phyloP scores from a whole-genome alignment of 2,329 filamentous ascomycete species.

The Triangularia verruculosa region DNA sequence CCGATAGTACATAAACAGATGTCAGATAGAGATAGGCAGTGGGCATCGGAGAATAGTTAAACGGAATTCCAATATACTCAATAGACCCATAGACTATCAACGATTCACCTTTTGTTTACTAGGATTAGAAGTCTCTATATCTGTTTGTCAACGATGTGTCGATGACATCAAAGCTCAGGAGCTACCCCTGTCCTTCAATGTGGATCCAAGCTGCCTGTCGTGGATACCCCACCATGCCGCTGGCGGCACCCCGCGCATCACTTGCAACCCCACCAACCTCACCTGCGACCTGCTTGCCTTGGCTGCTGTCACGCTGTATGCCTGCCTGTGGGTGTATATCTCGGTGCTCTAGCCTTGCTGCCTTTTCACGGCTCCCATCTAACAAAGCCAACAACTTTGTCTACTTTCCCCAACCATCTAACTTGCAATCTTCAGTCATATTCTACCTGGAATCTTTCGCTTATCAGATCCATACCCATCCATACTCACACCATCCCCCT shows the following conservation, averaged over 20 bases:
- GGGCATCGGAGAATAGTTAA: too few relatives aligned
- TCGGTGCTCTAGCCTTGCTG: background rate
- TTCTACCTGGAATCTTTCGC: background rate
- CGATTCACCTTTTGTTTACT: too few relatives aligned
- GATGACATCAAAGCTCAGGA: background rate
- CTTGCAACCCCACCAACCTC: background rate
- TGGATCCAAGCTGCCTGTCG: background rate
- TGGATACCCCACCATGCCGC: background rate
- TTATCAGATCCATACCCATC: background rate
- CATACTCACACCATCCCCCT: background rate
- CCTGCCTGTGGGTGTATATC: background rate
- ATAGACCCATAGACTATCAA: too few relatives aligned
- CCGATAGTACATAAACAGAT: too few relatives aligned
- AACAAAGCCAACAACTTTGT: background rate
- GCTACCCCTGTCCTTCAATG: background rate
- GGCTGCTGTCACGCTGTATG: too few relatives aligned
- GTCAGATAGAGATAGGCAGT: too few relatives aligned
- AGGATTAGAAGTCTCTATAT: too few relatives aligned
- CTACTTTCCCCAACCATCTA: background rate
- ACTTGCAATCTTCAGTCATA: background rate
- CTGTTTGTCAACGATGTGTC: too few relatives aligned
- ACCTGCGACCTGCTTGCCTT: background rate
- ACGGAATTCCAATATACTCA: too few relatives aligned
- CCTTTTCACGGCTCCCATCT: background rate
- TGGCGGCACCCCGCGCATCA: background rate